These are phyloP conservation scores for Pseudonectria foliicola DNA, from an alignment of 2,329 filamentous ascomycete genomes.

Conservation along the genomic window DNA sequence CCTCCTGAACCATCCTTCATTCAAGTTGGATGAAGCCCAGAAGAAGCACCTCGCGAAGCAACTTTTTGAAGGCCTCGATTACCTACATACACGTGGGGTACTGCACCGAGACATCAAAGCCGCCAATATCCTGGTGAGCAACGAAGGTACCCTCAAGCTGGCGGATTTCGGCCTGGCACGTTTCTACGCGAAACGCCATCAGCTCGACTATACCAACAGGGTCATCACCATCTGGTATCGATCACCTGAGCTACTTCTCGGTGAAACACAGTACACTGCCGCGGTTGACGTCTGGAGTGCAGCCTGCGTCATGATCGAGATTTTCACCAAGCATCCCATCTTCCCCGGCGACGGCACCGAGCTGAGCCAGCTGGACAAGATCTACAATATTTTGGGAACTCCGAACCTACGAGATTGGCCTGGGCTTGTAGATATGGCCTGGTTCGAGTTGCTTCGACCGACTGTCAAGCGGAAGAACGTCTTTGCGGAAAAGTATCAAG, in stretches of 20 bases:
- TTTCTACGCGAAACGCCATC: constrained; percentile 88
- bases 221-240: constrained; percentile 94
- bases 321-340: constrained; percentile 87
- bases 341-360: constrained; percentile 96
- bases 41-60: constrained; percentile 92
- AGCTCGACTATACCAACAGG: constrained; percentile 94
- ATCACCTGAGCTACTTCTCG: constrained; percentile 77
- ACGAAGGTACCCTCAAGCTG: constrained; percentile 78
- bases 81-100: constrained; percentile 87
- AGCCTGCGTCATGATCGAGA: constrained; percentile 92
- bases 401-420: constrained; percentile 84
- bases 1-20: constrained; percentile 87
- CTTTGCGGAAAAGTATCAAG: constrained; percentile 78
- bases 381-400: constrained; percentile 88
- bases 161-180: constrained; percentile 94
- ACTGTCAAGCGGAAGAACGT: constrained; percentile 63
- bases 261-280: constrained; percentile 83
- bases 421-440: constrained; percentile 84
- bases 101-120: constrained; percentile 97
- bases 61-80: constrained; percentile 88
- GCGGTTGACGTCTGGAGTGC: constrained; percentile 96
- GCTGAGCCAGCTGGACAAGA: constrained; percentile 90
- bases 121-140: constrained; percentile 92
- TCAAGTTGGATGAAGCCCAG: constrained; percentile 74
- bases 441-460: constrained; percentile 88